Base-by-base conservation (phyloP, 2,329 filamentous ascomycete species). In the Ceratocystis papillata region DNA sequence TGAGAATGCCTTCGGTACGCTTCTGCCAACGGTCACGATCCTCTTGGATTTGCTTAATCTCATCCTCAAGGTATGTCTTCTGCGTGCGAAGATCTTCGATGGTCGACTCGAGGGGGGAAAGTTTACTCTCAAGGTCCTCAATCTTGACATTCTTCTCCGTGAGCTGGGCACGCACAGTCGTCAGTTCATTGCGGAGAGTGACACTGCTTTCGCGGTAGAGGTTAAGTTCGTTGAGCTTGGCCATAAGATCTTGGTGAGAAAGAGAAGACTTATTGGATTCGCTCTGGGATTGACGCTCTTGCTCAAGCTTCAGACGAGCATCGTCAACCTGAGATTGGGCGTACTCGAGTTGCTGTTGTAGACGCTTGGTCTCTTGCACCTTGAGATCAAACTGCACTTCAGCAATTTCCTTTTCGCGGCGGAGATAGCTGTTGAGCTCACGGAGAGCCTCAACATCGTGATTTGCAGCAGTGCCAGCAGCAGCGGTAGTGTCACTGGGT, bases 1-100 rank as follows among this genome's bases (percentile, higher is more conserved):
- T 91, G 63, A 99, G 83, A 69, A 99, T 96, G 71, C 95, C 90
- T 73, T 97, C 91, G 1, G 91, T 95, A 28, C 94, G 87, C 79
- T 96, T 93, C 76, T 96, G 91, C 89, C 93, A 96, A 67, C 90
- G 85, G 73, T 97, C 93, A 17, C 94, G 87, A 73, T 97, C 93
- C 71, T 94, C 88, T 70, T 95, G 88, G 8, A 97, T 81, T 69
- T 96, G 83, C 72, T 89, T 90, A 73, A 96, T 84, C 73, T 97
- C 93, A 12, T 90, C 90, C 70, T 95, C 87, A 71, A 92, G 88
- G 70, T 87, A 89, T 68, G 87, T 84, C 69, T 90, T 81, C 69
- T 93, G 84, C 67, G 87, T 90, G 73, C 95, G 89, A 15, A 97
- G 80, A 72, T 96, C 91, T 10, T 86, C 82, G 53, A 96, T 86